Evolutionary conservation across 805 yeast species (phyloP).

Genomic region (Schwanniomyces vanrijiae): DNA sequence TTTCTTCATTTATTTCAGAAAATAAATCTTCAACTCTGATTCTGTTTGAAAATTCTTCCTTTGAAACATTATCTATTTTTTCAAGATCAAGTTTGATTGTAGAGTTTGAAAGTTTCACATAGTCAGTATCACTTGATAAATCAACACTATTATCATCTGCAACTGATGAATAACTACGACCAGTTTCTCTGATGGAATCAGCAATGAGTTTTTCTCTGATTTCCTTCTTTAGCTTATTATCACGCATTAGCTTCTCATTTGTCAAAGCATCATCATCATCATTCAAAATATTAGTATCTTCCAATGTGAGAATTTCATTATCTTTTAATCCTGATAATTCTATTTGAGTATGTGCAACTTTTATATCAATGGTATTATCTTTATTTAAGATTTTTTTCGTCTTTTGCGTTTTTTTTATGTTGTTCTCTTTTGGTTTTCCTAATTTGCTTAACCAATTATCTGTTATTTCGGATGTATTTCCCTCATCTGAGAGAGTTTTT

Average conservation of each 20-base stretch:
- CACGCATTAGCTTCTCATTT: constrained; percentile 32
- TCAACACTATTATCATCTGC: constrained; percentile 15
- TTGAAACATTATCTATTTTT: neutral
- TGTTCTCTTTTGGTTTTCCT: constrained; percentile 15
- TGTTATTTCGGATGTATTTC: constrained; percentile 25
- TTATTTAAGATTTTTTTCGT: constrained; percentile 3
- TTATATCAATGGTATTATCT: constrained; percentile 24
- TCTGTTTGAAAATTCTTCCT: neutral
- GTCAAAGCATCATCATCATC: constrained; percentile 34
- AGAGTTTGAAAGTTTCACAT: constrained; percentile 5
- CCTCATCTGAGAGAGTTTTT: constrained; percentile 23
- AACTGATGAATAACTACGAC: constrained; percentile 9
- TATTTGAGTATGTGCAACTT: constrained; percentile 45
- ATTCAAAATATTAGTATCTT: constrained; percentile 45
- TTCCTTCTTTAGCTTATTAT: constrained; percentile 27
- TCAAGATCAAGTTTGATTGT: constrained; percentile 4
- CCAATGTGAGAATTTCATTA: constrained; percentile 56
- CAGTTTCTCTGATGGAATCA: constrained; percentile 22
- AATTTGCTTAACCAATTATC: constrained; percentile 43
- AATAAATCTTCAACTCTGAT: neutral
- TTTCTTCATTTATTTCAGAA: constrained; percentile 6
- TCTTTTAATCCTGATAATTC: constrained; percentile 38
- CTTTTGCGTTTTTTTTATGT: constrained; percentile 3
- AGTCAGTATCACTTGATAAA: constrained; percentile 6
- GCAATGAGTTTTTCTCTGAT: constrained; percentile 24